Evolutionary conservation across 1,139 yeast species (phyloP), one percentile per base, ranked within the genome.

Genomic region (Pichia sp.): DNA sequence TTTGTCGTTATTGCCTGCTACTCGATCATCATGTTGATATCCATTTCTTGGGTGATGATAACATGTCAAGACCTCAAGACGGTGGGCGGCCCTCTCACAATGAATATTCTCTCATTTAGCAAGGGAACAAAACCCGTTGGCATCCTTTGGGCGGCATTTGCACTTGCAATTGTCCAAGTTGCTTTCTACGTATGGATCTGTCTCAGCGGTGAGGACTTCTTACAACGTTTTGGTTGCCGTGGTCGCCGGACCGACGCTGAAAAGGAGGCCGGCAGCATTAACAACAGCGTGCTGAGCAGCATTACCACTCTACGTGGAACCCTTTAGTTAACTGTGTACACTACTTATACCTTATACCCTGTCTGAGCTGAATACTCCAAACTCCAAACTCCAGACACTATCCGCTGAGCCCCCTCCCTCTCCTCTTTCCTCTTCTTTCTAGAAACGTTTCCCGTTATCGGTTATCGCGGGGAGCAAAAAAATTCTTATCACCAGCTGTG

Each of bases 401-500:
- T n/a, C n/a, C n/a, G n/a, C n/a, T n/a, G n/a, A n/a, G n/a, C n/a
- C n/a, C n/a, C n/a, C n/a, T n/a, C n/a, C n/a, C n/a, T n/a, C n/a
- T n/a, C n/a, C n/a, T n/a, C n/a, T n/a, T n/a, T n/a, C n/a, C n/a
- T n/a, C n/a, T n/a, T n/a, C n/a, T n/a, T n/a, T n/a, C n/a, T n/a
- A n/a, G n/a, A n/a, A n/a, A n/a, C n/a, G n/a, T n/a, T n/a, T n/a
- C n/a, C n/a, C n/a, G n/a, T n/a, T n/a, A n/a, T n/a, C n/a, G n/a
- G n/a, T n/a, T n/a, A n/a, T n/a, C n/a, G n/a, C n/a, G n/a, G n/a
- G n/a, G n/a, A n/a, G n/a, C 94, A 84, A 71, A 84, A 83, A 77
- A 94, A 83, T 74, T 83, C 94, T 44, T 83, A 94, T 50, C 68
- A 83, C 47, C 94, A 83, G 67, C 75, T 83, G 69, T n/a, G n/a